A percentile compares a stretch with the other conserved stretches of the same genome.
These are phyloP conservation scores for Davidsoniella virescens DNA, from an alignment of 2,329 filamentous ascomycete species.

Conservation along the genomic window DNA sequence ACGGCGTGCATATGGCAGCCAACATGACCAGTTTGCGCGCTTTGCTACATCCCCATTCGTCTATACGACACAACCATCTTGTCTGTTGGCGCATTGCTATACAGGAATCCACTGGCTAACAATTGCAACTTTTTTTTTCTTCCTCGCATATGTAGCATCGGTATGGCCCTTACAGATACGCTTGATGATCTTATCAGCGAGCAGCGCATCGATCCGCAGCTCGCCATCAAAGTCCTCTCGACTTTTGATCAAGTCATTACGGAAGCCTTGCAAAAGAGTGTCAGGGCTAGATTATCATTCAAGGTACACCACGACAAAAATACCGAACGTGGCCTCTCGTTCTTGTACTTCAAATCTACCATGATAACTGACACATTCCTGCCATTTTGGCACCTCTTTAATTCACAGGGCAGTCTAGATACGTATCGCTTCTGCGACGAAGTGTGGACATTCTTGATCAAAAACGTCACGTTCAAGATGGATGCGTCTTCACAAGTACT, in stretches of 20 bases:
- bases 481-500: conserved; percentile 53
- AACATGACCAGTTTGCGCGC: too few relatives aligned
- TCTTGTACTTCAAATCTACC: background rate
- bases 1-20: too few relatives aligned
- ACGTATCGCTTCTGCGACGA: conserved; percentile 99
- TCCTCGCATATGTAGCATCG: conserved; percentile 51
- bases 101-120: too few relatives aligned
- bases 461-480: conserved; percentile 97
- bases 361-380: background rate
- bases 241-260: conserved; percentile 93
- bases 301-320: conserved; percentile 44
- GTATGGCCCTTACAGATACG: conserved; percentile 82
- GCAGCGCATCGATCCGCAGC: conserved; percentile 87
- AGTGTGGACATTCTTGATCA: conserved; percentile 98
- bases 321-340: too few relatives aligned
- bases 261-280: conserved; percentile 78
- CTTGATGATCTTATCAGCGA: conserved; percentile 94
- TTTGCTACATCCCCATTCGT: too few relatives aligned
- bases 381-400: background rate
- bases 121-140: background rate
- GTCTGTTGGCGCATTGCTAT: too few relatives aligned
- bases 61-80: too few relatives aligned
- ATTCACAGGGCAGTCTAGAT: conserved; percentile 69
- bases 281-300: conserved; percentile 81
- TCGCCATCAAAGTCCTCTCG: conserved; percentile 93